Base-by-base conservation (phyloP, 345 rosid species). In the Eutrema japonicum region DNA sequence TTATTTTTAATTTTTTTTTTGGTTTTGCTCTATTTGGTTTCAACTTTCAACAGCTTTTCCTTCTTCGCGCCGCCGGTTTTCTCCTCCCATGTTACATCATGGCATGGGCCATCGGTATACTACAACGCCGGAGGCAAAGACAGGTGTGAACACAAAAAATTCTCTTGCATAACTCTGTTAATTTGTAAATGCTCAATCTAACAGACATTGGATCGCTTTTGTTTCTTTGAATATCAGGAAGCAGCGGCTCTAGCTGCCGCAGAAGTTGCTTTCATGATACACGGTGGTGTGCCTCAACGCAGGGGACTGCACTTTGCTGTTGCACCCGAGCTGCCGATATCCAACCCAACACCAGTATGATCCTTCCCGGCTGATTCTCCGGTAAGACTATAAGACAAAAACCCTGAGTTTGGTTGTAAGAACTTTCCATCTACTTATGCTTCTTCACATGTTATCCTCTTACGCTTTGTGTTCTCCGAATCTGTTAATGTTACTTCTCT, bases 71-170 rank as follows among this genome's bases (percentile, higher is more conserved):
- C 6, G 98, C 90, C 7, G 90, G 97, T 49, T 95, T 95, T 83
- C 97, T 95, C 77, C 87, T 95, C 51, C 98, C 99, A 2, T 95
- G 99, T 79, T 95, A 92, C 76, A 89, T 95, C 69, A 95, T 92
- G 99, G 99, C 98, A 53, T 95, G 99, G 99, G 98, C 96, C 69
- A 87, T 95, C 38, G 87, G 96, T 75, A 84, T 92, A 72, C 77
- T 95, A 74, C 99, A 95, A 83, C 96, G 89, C 3, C 86, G 99
- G 27, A 86, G 98, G 77, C 97, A 90, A 75, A 86, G 97, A 85
- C 97, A 89, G 90, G 99, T 95, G 18, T 54, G 79, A 32, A 29
- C 55, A 62, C 3, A 2, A 26, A 3, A 13, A 5, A 50, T 4
- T 6, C 42, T 8, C 40, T 3, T 26, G 10, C 43, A 43, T 8